Base-by-base conservation (phyloP, 1,284 basidiomycete genomes). In the Ustilago cynodontis region DNA sequence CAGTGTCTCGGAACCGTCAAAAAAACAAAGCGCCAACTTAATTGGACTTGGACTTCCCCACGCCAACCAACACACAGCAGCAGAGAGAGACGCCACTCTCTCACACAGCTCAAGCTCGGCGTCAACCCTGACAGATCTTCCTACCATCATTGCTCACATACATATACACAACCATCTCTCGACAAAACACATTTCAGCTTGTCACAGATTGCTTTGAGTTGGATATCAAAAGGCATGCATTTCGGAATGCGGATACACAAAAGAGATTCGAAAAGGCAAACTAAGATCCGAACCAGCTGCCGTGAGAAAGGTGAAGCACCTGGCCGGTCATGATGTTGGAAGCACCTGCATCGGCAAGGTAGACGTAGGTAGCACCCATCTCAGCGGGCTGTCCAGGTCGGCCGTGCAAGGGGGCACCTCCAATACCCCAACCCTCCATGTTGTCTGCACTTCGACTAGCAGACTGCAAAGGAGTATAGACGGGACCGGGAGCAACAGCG, bases 401-500 rank as follows among this genome's bases (percentile, higher is more conserved):
- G 9, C 76, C 72, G 52, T 79, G 77, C 18, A 80, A 65, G 5
- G 80, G 74, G 1, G 58, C 56, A n/a, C 54, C 63, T 11, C 78
- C 80, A 29, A 82, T 71, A 10, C 62, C 75, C 79, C 79, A 82
- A 13, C 67, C 78, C 28, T 82, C 78, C 81, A 78, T 81, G 58
- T 75, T 68, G 50, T 67, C 78, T 39, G 45, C 58, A 61, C 70
- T 73, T 28, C 79, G 54, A 45, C 80, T 74, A 11, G 81, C 77
- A 1, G 81, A 76, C 58, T 82, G 78, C 20, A 86, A 69, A 0
- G 89, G 88, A 1, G 89, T 90, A 71, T 89, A 87, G 52, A 90
- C 88, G 5, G 89, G 89, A 0, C 90, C 89, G 1, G 90, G 90
- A 0, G 82, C 78, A 24, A 90, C 88, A 0, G 86, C 88, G 65